Base-by-base conservation (phyloP, 2,329 filamentous ascomycete genomes). In the Ceratocystiopsis brevicomis region DNA sequence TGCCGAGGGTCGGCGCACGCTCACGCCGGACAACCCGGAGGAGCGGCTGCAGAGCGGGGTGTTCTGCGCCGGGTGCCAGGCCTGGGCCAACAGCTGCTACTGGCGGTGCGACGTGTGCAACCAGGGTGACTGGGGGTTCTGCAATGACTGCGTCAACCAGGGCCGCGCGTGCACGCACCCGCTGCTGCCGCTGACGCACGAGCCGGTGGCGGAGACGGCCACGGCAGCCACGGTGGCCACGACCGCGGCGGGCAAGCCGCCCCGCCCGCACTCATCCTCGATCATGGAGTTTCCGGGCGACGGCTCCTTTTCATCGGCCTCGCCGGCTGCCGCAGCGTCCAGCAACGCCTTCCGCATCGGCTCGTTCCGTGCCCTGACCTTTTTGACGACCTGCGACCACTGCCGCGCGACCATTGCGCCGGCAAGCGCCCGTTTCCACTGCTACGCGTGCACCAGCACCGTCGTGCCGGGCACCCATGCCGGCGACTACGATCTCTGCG, bases 111-210 rank as follows among this genome's bases (percentile, higher is more conserved):
- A 81, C 46, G 58, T 69, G 21, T 96, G 88, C 61, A 94, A 94
- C 53, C 77, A 90, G 48, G 88, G 85, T 6, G 87, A 92, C 54
- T 96, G 87, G 87, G 88, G 88, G 0, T 95, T 84, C 56, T 96
- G 88, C 61, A 85, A 87, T 52, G 64, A 69, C 47, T 96, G 88
- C 51, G 84, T 94, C 30, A 87, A 88, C 46, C 76, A 79, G 57
- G 86, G 84, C 15, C 69, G 70, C 47, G 81, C 77, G 47, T 96
- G 88, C 59, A 81, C 78, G 0, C 88, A 96, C 54, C 69, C 81
- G 8, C 66, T 96, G 1, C 64, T 93, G 1, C 84, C 87, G 0
- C 64, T 93, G 38, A 73, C 77, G 1, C 79, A 85, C 50, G 66
- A 72, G 38, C 57, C 42, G 25, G 53, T 57, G 1, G 52, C 58